Base-by-base conservation (phyloP, 2,329 filamentous ascomycete species). In the Fusarium sp. region DNA sequence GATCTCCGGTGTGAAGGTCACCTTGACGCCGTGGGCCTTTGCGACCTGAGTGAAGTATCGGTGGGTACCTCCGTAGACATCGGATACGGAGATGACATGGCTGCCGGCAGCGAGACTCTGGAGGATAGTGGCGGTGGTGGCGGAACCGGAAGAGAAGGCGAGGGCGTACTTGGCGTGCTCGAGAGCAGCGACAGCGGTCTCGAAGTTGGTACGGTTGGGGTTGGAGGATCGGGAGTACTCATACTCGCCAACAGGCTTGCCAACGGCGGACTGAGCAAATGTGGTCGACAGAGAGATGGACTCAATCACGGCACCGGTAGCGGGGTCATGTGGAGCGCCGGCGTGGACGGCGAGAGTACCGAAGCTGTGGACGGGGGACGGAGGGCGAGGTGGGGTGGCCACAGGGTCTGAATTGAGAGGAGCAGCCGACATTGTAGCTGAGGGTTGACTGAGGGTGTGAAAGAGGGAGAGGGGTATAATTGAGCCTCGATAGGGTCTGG, bases 41-140 rank as follows among this genome's bases (percentile, higher is more conserved):
- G 96, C 96, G 56, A 98, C 96, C 85, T 98, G 95, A 74, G 96
- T 99, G 87, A 99, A 99, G 87, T 99, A 99, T 79, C 96, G 90
- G 85, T 99, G 96, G 45, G 96, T 99, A 77, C 96, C 96, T 76
- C 96, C 96, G 82, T 99, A 99, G 77, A 99, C 95, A 82, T 99
- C 96, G 49, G 94, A 97, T 52, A 99, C 94, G 69, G 94, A 98
- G 77, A 99, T 92, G 78, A 99, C 94, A 84, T 99, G 96, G 52
- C 94, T 96, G 70, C 94, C 95, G 18, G 93, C 88, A 29, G 95
- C 94, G 64, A 99, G 89, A 76, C 93, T 96, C 85, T 98, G 96
- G 65, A 99, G 90, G 79, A 99, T 94, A 76, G 90, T 94, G 69
- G 96, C 95, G 2, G 96, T 99, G 60, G 96, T 94, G 46, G 96